A percentile compares a stretch with the other conserved stretches of the same genome.
phyloP scores from a whole-genome alignment of 306 rosid genomes.

The Glycyrrhiza uralensis region DNA sequence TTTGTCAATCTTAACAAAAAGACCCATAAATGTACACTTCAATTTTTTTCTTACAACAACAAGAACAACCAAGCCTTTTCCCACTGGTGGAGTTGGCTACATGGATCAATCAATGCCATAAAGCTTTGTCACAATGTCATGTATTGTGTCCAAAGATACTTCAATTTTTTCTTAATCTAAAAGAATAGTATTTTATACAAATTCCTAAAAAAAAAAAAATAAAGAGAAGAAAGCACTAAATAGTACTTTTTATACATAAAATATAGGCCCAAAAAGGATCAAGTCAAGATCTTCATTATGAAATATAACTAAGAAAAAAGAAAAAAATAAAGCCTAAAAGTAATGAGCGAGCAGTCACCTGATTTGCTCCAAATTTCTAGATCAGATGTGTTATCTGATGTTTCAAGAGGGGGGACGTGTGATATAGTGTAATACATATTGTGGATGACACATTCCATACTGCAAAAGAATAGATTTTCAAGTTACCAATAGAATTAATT shows the following conservation, averaged over 20 bases:
- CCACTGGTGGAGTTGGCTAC: background rate
- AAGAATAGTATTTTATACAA: background rate
- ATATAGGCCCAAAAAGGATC: background rate
- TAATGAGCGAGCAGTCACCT: slow-evolving; percentile 42
- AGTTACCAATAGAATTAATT: slow-evolving; percentile 7
- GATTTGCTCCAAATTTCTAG: slow-evolving; percentile 71
- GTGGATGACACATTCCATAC: slow-evolving; percentile 47
- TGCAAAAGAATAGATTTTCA: slow-evolving; percentile 37
- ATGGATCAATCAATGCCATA: background rate
- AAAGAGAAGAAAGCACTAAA: background rate
- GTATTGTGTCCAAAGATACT: background rate
- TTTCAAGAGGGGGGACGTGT: slow-evolving; percentile 48
- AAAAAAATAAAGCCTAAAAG: background rate
- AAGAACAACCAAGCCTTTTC: background rate
- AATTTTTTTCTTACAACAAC: background rate
- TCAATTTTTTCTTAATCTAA: background rate
- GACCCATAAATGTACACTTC: background rate
- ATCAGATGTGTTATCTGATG: slow-evolving; percentile 45
- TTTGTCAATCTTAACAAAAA: too few species aligned
- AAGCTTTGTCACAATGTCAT: background rate
- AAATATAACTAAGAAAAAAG: background rate
- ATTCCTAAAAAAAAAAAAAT: background rate
- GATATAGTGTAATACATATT: slow-evolving; percentile 57
- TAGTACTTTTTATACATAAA: background rate
- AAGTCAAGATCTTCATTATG: slow-evolving; percentile 4